Evolutionary conservation across 129 eudicot species (phyloP), one percentile per base, ranked within the genome.

Genomic region (Centrapalus pauciflorus): DNA sequence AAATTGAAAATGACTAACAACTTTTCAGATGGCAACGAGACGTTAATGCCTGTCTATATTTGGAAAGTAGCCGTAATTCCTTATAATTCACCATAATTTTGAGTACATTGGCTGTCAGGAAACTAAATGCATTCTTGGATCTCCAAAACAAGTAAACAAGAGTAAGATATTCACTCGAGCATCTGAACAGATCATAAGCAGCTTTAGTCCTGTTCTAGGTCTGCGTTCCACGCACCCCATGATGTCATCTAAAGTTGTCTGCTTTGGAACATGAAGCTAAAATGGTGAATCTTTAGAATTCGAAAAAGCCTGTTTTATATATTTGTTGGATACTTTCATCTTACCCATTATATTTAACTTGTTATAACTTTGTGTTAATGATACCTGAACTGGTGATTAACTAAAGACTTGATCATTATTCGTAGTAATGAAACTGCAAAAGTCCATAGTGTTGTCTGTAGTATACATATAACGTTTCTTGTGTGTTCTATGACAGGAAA

Each of bases 71-170:
- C 16, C 51, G 5, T 54, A 41, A 41, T 52, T 35, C 9, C 12
- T 55, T 35, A 28, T 41, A 46, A 70, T 59, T 56, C 46, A 38
- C 71, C 69, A 61, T 71, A 51, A 84, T 82, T 70, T 61, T 71
- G 60, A 61, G 35, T 73, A 32, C 61, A 64, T 72, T 83, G 89
- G 72, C 69, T 86, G 84, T 64, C 91, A 88, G 91, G 96, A 64
- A 46, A 80, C 88, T 50, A 83, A 79, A 77, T 90, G 97, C 79
- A 28, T 72, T 55, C 82, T 90, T 75, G 88, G 86, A 78, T 82
- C 79, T 79, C 66, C 84, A 51, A 83, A 79, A 71, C 78, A 61
- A 66, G 78, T 76, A 71, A 65, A 60, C 67, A 73, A 81, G 79
- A 63, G 11, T 74, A 83, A 64, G 83, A 71, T 73, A 57, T 66